Conservation (phyloP, 768 basidiomycete genomes). For the Boletus bicolor region DNA sequence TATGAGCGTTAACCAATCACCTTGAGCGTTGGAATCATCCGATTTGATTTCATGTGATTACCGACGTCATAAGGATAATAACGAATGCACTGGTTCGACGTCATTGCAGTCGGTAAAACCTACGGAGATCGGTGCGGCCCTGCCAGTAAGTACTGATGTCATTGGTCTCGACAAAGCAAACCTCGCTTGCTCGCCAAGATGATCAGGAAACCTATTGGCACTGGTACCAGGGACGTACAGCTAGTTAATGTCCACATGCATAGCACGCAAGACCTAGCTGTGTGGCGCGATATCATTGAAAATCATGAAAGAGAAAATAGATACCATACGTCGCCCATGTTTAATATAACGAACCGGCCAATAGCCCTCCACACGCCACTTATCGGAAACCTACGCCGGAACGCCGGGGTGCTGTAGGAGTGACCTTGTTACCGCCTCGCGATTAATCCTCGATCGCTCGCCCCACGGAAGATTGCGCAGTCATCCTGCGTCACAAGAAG, state of each 20-base stretch:
- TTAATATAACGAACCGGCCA: neutral
- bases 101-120: neutral
- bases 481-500: constrained; percentile 4
- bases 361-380: neutral
- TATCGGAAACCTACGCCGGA: neutral
- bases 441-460: constrained; percentile 4
- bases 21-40: no score
- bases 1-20: no score
- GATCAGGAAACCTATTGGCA: neutral
- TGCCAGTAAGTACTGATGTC: constrained; percentile 1
- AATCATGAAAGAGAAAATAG: constrained; percentile 5
- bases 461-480: neutral
- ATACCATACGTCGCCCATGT: neutral
- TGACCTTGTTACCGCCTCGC: neutral
- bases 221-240: neutral
- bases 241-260: neutral
- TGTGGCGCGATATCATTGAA: constrained; percentile 5
- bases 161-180: neutral
- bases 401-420: neutral
- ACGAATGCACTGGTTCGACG: neutral
- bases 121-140: neutral
- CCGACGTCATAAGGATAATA: neutral
- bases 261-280: neutral
- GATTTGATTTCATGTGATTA: neutral
- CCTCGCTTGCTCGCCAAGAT: neutral